phyloP scores from a whole-genome alignment of 768 basidiomycete genomes.

The Leccinum pellstonianum region DNA sequence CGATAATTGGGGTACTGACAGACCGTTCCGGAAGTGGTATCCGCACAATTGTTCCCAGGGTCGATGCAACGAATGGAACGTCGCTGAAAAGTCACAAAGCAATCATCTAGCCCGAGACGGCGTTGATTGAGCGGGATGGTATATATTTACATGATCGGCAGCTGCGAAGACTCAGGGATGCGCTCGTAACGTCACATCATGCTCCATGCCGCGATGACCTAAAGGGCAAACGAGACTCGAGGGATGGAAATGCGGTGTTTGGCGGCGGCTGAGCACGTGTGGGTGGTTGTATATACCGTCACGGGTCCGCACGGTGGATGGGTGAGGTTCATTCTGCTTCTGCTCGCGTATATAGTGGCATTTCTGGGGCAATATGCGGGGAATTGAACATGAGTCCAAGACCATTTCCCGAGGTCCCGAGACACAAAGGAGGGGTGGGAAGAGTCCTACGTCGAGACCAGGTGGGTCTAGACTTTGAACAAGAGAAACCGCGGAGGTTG shows the following conservation, averaged over 20 bases:
- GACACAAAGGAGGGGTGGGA: neutral
- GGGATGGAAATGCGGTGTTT: neutral
- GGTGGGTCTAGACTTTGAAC: neutral
- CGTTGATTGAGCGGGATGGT: slow-evolving; percentile 7
- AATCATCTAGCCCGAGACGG: neutral
- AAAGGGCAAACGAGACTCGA: neutral
- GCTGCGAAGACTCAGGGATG: slow-evolving; percentile 2
- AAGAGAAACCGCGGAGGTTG: neutral
- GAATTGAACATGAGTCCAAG: neutral
- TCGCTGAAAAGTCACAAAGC: neutral
- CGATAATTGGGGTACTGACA: neutral
- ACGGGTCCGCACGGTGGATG: neutral
- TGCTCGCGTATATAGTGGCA: neutral
- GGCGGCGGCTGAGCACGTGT: neutral
- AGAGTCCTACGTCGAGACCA: neutral
- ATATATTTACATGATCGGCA: slow-evolving; percentile 11
- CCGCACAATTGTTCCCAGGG: neutral
- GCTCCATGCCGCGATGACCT: neutral
- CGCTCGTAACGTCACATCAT: slow-evolving; percentile 7
- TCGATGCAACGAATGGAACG: neutral
- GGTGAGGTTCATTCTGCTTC: neutral
- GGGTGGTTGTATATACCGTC: neutral
- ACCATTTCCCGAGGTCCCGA: neutral
- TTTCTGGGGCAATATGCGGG: neutral
- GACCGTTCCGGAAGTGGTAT: neutral